Evolutionary conservation across 768 basidiomycete genomes (phyloP), one percentile per base, ranked within the genome.

Genomic region (Rhizopogon vesiculosus): DNA sequence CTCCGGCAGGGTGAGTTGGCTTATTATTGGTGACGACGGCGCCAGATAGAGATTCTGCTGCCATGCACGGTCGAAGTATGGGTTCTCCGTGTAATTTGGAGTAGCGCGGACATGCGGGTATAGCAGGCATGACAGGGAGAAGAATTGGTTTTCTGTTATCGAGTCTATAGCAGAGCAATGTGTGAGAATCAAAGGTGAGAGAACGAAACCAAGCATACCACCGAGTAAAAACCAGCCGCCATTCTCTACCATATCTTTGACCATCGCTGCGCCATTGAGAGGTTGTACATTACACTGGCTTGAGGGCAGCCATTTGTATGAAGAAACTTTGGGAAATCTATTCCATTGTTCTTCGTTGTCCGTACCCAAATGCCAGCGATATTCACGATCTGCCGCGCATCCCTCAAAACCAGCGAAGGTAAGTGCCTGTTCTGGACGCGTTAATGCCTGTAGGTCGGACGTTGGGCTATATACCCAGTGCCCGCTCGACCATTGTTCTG

Each of bases 111-210:
- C 85, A 62, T 87, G 84, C 0, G 86, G 85, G 66, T 81, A 82
- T 3, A 88, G 74, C 42, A 79, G 61, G 62, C 86, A 88, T 0
- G 85, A 87, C 1, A 87, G 64, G 5, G 86, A 87, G 66, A 87
- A 88, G 73, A 88, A 88, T 65, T 88, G 85, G 59, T 82, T 83
- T 64, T 89, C 86, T 2, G 83, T 81, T 16, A 87, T 82, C 0
- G 85, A 87, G 62, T 89, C 86, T 83, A 58, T 38, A 31, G 18
- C 31, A 5, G 18, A 35, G 3, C 10, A 35, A 57, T 50, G 45
- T 13, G 22, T 52, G 42, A 54, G 35, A 39, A 40, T 15, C 3
- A 29, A 31, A 28, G 4, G 31, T 7, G 13, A 41, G 50, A 10
- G 40, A 16, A 31, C 29, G 15, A 39, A 15, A 38, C 19, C 22